Conservation (phyloP, 768 basidiomycete genomes). For the Boletus subparvulus region DNA sequence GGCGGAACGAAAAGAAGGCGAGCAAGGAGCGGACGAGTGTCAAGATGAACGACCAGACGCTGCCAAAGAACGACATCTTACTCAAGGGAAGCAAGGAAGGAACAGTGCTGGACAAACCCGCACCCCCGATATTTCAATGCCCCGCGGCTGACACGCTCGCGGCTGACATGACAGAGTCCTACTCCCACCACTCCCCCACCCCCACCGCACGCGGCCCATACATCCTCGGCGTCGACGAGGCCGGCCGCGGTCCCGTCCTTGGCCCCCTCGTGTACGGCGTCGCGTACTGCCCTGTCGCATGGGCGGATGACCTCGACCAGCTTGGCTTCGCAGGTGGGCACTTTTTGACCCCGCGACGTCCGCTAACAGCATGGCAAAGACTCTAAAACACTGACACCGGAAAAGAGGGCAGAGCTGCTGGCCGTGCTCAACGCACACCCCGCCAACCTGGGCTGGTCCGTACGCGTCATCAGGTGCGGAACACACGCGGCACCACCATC, state of each 20-base stretch:
- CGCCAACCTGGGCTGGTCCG: conserved; percentile 76
- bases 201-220: conserved; percentile 77
- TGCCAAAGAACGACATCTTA: conserved; percentile 22
- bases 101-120: background rate
- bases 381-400: conserved; percentile 85
- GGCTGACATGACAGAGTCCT: conserved; percentile 48
- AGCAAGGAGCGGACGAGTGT: conserved; percentile 30
- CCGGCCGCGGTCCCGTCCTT: conserved; percentile 92
- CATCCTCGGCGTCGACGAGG: conserved; percentile 98
- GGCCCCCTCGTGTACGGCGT: conserved; percentile 96
- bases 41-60: conserved; percentile 25
- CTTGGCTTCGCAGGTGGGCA: conserved; percentile 88
- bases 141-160: conserved; percentile 8
- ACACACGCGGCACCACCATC: background rate
- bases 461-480: conserved; percentile 66
- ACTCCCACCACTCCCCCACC: conserved; percentile 72
- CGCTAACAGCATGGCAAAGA: conserved; percentile 48
- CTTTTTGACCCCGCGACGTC: background rate
- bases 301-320: conserved; percentile 66
- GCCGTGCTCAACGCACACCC: conserved; percentile 68
- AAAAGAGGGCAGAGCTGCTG: conserved; percentile 63
- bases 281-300: conserved; percentile 85
- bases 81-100: no score
- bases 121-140: conserved; percentile 6
- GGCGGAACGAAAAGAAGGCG: conserved; percentile 19